phyloP scores from a whole-genome alignment of 306 rosid species.

The Acacia confusa region DNA sequence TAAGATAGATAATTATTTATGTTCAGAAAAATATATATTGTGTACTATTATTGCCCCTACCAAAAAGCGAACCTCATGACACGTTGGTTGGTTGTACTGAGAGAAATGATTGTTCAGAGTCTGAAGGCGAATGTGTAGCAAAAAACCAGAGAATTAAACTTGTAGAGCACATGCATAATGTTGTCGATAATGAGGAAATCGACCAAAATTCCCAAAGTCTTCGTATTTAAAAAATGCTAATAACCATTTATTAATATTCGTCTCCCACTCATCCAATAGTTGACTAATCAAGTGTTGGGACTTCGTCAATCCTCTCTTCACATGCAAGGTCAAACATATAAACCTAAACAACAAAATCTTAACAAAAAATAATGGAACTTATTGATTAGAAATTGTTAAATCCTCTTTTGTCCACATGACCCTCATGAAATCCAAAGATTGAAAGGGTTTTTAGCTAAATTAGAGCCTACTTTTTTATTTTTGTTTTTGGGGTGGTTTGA shows the following conservation, averaged over 20 bases:
- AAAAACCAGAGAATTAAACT: conserved; percentile 13
- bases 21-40: neutral
- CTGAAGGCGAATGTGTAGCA: conserved; percentile 19
- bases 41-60: neutral
- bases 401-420: neutral
- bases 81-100: conserved; percentile 21
- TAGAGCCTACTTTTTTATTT: neutral
- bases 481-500: neutral
- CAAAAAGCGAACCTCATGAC: conserved; percentile 23
- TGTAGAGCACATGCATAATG: conserved; percentile 31
- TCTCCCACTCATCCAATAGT: neutral
- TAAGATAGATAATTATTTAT: neutral
- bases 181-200: conserved; percentile 44
- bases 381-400: neutral
- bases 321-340: conserved; percentile 34
- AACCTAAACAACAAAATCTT: neutral
- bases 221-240: conserved; percentile 28
- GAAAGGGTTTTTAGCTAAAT: neutral
- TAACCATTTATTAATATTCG: conserved; percentile 9
- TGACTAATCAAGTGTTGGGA: neutral
- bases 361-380: neutral
- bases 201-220: conserved; percentile 47
- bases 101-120: conserved; percentile 10
- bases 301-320: conserved; percentile 30
- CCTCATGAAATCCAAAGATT: neutral